These are phyloP conservation scores for Solioccasus polychromus DNA, from an alignment of 768 basidiomycete species.

Conservation along the genomic window DNA sequence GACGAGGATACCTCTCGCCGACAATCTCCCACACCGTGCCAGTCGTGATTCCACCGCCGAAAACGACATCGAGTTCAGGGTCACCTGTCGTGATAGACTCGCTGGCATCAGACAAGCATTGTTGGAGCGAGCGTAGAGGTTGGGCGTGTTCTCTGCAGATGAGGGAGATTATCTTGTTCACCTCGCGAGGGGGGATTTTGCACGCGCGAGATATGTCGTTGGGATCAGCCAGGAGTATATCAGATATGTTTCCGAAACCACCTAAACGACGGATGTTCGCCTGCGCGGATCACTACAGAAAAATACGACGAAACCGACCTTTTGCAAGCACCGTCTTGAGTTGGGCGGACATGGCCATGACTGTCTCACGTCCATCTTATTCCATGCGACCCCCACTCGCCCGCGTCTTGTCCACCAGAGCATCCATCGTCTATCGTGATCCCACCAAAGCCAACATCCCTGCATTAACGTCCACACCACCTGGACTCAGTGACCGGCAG, in stretches of 20 bases:
- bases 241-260: slow-evolving; percentile 43
- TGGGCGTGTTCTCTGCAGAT: slow-evolving; percentile 45
- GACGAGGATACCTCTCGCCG: slow-evolving; percentile 71
- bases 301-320: slow-evolving; percentile 27
- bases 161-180: slow-evolving; percentile 46
- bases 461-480: slow-evolving; percentile 54
- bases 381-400: slow-evolving; percentile 15
- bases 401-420: slow-evolving; percentile 24
- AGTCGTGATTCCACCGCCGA: slow-evolving; percentile 78
- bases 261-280: slow-evolving; percentile 34
- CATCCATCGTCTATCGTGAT: slow-evolving; percentile 52
- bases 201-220: slow-evolving; percentile 58
- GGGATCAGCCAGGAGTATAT: slow-evolving; percentile 48
- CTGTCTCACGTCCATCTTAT: slow-evolving; percentile 5
- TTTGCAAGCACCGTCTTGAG: slow-evolving; percentile 37
- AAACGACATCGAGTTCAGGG: slow-evolving; percentile 53
- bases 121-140: slow-evolving; percentile 40
- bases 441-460: slow-evolving; percentile 33
- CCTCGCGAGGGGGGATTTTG: slow-evolving; percentile 47
- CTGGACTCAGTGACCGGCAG: slow-evolving; percentile 47
- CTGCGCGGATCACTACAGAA: not conserved
- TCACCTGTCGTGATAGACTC: slow-evolving; percentile 76
- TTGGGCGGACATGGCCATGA: slow-evolving; percentile 23
- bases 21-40: slow-evolving; percentile 85
- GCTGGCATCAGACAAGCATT: slow-evolving; percentile 35